Conservation (phyloP, 2,329 filamentous ascomycete species). For the Celoporthe dispersa region DNA sequence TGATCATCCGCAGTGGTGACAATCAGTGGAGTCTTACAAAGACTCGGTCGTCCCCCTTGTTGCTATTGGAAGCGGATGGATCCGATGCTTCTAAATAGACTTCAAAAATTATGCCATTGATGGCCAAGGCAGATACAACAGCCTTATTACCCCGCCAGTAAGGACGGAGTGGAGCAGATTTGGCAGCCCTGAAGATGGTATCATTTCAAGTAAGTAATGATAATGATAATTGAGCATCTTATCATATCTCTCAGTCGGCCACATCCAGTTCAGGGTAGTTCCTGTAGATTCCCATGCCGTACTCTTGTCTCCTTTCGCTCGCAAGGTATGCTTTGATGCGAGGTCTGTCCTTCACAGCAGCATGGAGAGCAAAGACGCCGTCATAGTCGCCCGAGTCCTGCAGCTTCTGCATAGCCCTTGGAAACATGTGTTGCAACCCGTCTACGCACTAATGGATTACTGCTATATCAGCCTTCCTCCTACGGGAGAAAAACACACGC, state of each 20-base stretch:
- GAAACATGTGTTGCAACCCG: conserved; percentile 69
- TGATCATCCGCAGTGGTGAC: neutral
- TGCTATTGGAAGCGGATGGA: neutral
- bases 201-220: too few species aligned
- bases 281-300: conserved; percentile 69
- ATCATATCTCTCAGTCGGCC: conserved; percentile 35
- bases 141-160: neutral
- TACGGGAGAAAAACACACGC: neutral
- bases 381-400: conserved; percentile 61
- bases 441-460: conserved; percentile 50
- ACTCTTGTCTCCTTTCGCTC: conserved; percentile 66
- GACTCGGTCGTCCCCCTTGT: neutral
- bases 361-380: conserved; percentile 66
- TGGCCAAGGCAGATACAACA: neutral
- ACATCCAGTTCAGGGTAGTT: conserved; percentile 74
- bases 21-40: neutral
- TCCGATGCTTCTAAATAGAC: neutral
- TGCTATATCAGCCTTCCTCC: conserved; percentile 32
- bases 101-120: neutral
- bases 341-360: conserved; percentile 64
- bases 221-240: neutral
- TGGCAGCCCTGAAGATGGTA: neutral
- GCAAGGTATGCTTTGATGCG: conserved; percentile 71
- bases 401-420: conserved; percentile 63
- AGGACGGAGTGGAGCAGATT: too few species aligned